These are phyloP conservation scores for Penicillium polonicum DNA, from an alignment of 2,329 filamentous ascomycete species.

Conservation along the genomic window DNA sequence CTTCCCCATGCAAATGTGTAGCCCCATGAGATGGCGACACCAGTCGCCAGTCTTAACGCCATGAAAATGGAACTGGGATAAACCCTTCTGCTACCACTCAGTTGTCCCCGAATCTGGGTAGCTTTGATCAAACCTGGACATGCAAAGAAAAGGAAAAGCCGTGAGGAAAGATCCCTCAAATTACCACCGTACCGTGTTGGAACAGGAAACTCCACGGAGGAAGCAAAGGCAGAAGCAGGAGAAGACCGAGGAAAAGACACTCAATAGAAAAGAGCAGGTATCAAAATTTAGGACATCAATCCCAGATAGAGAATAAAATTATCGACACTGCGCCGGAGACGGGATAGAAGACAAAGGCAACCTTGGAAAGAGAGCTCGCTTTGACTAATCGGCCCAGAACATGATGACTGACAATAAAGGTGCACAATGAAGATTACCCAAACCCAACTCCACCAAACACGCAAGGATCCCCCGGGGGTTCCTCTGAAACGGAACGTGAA, in stretches of 20 bases:
- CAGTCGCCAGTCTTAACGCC: constrained; percentile 2
- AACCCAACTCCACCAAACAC: constrained; percentile 11
- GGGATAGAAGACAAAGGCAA: background rate
- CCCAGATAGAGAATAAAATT: constrained; percentile 7
- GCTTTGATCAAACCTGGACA: background rate
- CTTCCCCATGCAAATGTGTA: background rate
- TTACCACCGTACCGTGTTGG: background rate
- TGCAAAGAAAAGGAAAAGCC: background rate
- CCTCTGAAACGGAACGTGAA: background rate
- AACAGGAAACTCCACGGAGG: background rate
- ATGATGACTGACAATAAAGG: constrained; percentile 2
- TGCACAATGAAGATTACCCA: constrained; percentile 4
- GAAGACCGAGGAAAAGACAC: constrained; percentile 1
- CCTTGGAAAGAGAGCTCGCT: background rate
- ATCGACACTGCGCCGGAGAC: constrained; percentile 2
- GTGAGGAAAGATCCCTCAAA: background rate
- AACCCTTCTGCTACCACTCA: background rate
- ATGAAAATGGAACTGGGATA: background rate
- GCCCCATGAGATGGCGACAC: background rate
- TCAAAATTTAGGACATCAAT: constrained; percentile 8
- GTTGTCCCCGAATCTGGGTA: background rate
- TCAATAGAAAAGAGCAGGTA: constrained; percentile 7
- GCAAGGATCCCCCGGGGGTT: background rate
- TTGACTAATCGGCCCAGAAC: background rate
- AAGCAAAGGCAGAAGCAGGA: background rate